Evolutionary conservation across 495 filamentous ascomycete species (phyloP), one percentile per base, ranked within the genome.

Genomic region (Recurvomyces mirabilis): DNA sequence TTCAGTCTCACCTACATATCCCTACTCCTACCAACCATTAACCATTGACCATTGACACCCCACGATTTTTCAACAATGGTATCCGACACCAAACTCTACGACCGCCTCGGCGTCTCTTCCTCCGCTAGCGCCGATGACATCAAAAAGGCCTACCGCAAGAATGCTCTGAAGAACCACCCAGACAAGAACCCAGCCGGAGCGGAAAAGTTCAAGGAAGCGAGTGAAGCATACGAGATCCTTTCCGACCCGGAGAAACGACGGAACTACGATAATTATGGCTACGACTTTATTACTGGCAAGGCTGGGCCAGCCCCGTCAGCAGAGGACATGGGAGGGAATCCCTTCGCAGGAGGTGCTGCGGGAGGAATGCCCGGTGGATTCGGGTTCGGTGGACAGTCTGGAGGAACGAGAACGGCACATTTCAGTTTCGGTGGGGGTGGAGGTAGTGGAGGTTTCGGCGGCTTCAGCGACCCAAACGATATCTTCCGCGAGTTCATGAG

Each of bases 221-320:
- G 85, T 1, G 89, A 96, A 66, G 91, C 91, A 34, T 98, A 94
- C 68, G 91, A 98, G 68, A 89, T 98, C 57, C 79, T 98, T 10
- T 89, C 84, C 51, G 91, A 98, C 60, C 88, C 91, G 25, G 93
- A 96, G 57, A 96, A 96, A 63, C 81, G 91, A 44, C 93, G 94
- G 66, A 79, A 79, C 18, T 98, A 98, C 59, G 93, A 98, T 55
- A 82, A 93, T 60, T 95, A 75, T 58, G 91, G 91, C 47, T 78
- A 96, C 37, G 91, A 98, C 47, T 94, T 87, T 64, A 70, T 96
- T 30, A 89, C 89, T 15, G 93, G 93, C 20, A 65, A 77, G 10
- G 68, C 76, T 30, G 68, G 84, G 4, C 86, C 86, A 4, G 72
- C 82, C 0, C 66, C 73, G 0, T 63, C 59, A 20, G 64, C 68